These are phyloP conservation scores for Fistulinella prunicolor DNA, from an alignment of 768 basidiomycete species.

Conservation along the genomic window DNA sequence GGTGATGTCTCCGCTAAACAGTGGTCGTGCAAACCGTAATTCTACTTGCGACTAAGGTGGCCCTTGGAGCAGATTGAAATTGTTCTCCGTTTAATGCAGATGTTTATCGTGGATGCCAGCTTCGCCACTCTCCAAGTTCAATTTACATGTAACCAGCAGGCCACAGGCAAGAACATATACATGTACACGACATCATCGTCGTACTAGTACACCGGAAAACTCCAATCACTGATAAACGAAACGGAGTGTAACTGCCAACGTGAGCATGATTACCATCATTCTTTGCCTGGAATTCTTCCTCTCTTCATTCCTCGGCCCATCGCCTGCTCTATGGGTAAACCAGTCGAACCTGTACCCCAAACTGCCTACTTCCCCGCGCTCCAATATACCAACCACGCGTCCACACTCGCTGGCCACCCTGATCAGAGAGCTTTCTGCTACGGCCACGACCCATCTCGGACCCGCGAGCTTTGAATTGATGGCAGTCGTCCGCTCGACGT, in stretches of 20 bases:
- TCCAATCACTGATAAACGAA: too few species aligned
- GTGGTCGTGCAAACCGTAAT: too few species aligned
- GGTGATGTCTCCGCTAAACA: too few species aligned
- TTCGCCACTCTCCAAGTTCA: too few species aligned
- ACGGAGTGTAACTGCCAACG: slow-evolving; percentile 5
- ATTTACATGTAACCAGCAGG: too few species aligned
- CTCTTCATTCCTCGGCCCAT: slow-evolving; percentile 45
- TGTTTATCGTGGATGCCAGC: too few species aligned
- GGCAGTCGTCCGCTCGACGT: slow-evolving; percentile 33
- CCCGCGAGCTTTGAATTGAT: slow-evolving; percentile 37
- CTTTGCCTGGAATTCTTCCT: slow-evolving; percentile 39
- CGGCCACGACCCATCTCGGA: slow-evolving; percentile 39
- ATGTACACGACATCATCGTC: too few species aligned
- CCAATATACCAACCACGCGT: slow-evolving; percentile 42
- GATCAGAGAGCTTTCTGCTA: slow-evolving; percentile 49
- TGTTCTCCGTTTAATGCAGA: too few species aligned
- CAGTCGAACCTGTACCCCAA: slow-evolving; percentile 52
- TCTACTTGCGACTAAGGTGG: too few species aligned
- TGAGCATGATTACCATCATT: slow-evolving; percentile 16
- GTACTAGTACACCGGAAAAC: too few species aligned
- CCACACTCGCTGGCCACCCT: slow-evolving; percentile 52
- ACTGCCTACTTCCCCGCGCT: slow-evolving; percentile 37
- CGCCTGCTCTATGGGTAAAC: slow-evolving; percentile 44
- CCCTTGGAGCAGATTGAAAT: too few species aligned
- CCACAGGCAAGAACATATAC: too few species aligned